Conservation (phyloP, 495 filamentous ascomycete species). For the Pyrenula aspistea region DNA sequence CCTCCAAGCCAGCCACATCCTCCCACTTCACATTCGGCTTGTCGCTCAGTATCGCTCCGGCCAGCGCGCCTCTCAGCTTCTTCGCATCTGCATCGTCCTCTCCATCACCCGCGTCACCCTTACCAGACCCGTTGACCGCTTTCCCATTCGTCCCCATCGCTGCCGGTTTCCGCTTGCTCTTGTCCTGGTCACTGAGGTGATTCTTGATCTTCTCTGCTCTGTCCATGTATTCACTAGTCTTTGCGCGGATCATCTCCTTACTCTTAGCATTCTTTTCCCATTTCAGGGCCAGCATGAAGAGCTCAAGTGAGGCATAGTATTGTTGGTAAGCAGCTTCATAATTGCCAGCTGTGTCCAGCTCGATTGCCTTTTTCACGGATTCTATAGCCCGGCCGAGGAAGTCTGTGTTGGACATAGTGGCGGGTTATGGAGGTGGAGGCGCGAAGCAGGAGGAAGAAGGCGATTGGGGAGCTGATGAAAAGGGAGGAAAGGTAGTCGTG, state of each 20-base stretch:
- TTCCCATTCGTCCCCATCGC: constrained; percentile 83
- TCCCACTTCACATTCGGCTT: constrained; percentile 96
- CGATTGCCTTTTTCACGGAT: constrained; percentile 92
- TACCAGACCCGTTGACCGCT: constrained; percentile 55
- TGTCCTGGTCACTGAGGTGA: constrained; percentile 65
- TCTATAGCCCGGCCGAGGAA: constrained; percentile 94
- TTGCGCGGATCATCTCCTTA: constrained; percentile 92
- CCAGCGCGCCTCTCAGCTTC: constrained; percentile 81
- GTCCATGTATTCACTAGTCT: constrained; percentile 94
- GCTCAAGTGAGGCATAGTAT: constrained; percentile 87
- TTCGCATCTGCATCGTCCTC: constrained; percentile 76
- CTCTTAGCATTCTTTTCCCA: constrained; percentile 96
- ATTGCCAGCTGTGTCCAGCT: constrained; percentile 85
- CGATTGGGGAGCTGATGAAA: constrained; percentile 4
- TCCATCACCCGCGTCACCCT: constrained; percentile 54
- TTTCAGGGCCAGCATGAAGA: constrained; percentile 94
- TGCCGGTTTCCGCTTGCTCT: constrained; percentile 59
- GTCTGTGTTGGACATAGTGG: constrained; percentile 84
- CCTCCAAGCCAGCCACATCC: constrained; percentile 93
- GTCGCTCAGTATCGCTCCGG: constrained; percentile 86
- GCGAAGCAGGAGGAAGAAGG: constrained; percentile 4
- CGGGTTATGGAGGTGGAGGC: neutral
- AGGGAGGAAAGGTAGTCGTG: constrained; percentile 4
- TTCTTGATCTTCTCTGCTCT: constrained; percentile 93
- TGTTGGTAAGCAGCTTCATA: constrained; percentile 92